Percentiles rank a stretch among this genome's conserved stretches.
These are phyloP conservation scores for Cardiospermum halicacabum DNA, from an alignment of 345 rosid species.

Conservation along the genomic window DNA sequence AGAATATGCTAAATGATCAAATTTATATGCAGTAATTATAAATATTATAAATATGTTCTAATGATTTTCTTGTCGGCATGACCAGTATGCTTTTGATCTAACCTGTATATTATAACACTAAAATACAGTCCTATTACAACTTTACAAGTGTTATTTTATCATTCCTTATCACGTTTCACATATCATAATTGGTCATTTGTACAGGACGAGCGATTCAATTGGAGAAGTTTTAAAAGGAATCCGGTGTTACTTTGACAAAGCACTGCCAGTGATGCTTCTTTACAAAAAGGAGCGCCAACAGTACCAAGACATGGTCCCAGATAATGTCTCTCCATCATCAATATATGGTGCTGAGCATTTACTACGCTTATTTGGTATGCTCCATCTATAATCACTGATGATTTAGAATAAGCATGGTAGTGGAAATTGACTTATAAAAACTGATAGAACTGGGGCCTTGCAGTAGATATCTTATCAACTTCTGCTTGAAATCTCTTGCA, in stretches of 20 bases:
- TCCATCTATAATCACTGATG: not conserved
- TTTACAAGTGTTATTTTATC: not conserved
- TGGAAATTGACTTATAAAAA: not conserved
- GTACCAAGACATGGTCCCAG: slow-evolving; percentile 42
- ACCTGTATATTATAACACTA: not conserved
- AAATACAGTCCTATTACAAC: not conserved
- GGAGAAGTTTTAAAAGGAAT: slow-evolving; percentile 75
- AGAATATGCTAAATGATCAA: not conserved
- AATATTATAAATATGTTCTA: not conserved
- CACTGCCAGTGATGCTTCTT: slow-evolving; percentile 75
- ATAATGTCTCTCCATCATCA: slow-evolving; percentile 58
- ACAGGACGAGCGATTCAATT: slow-evolving; percentile 57
- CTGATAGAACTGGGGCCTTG: not conserved
- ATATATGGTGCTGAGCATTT: slow-evolving; percentile 83
- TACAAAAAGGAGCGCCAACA: slow-evolving; percentile 86
- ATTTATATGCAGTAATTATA: not conserved
- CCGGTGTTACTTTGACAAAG: slow-evolving; percentile 78
- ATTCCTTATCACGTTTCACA: slow-evolving; percentile 6
- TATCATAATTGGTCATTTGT: slow-evolving; percentile 15
- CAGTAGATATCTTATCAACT: not conserved
- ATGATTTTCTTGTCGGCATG: no score
- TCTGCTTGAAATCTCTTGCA: not conserved
- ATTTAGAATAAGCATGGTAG: not conserved
- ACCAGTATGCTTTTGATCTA: no score
- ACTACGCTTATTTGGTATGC: slow-evolving; percentile 71